Evolutionary conservation across 2,329 filamentous ascomycete genomes (phyloP), one percentile per base, ranked within the genome.

Genomic region (Colletotrichum orbiculare): DNA sequence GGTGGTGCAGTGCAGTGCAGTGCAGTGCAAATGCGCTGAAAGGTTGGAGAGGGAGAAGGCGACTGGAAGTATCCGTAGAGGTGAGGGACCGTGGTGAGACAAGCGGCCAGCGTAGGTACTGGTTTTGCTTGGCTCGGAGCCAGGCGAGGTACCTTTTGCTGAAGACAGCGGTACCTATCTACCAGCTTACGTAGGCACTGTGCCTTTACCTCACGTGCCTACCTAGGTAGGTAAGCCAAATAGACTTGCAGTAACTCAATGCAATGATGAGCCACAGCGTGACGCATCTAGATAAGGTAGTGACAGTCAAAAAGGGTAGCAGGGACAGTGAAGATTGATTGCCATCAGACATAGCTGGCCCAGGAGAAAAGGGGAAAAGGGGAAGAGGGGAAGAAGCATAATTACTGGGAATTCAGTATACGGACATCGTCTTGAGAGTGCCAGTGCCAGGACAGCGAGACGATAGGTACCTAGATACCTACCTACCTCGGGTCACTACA

Each of bases 31-130:
- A 15, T 45, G 38, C 42, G 25, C 46, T 50, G 46, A 39, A 58
- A 45, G 55, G 55, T 49, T 38, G n/a, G 55, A 45, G 55, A 46
- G 54, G 15, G 43, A 35, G 45, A 41, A 8, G 39, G 34, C 46
- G 38, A 17, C 17, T 17, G 17, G 17, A 17, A 17, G 17, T 17
- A 17, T 17, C 17, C 17, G 17, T 17, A 17, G 17, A 17, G 17
- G 17, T 17, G 17, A 49, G 46, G 39, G 25, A 25, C 25, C 25
- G 55, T 50, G 55, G 55, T 58, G 55, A 58, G 55, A 58, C 55
- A 58, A 12, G 12, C 46, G 34, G 55, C 46, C 38, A 39, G 25
- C 55, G 38, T 17, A 17, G 17, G 17, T 17, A 48, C 33, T 48
- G 25, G 17, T 34, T 12, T 48, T 45, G 33, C 46, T 60, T 46